phyloP scores from a whole-genome alignment of 2,329 filamentous ascomycete species.

The Setomelanomma holmii region DNA sequence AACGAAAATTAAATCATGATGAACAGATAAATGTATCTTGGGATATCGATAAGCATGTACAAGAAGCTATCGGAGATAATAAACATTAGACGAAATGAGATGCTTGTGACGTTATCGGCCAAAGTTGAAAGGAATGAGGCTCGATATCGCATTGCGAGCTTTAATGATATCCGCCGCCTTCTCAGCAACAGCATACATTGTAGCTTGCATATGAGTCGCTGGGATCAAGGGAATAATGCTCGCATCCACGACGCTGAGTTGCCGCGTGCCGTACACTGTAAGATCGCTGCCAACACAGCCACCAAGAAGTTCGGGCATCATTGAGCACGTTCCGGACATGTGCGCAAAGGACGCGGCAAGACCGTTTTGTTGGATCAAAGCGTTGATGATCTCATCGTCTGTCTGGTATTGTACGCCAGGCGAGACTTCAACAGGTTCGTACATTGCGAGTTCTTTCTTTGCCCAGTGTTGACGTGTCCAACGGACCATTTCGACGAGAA shows the following conservation, averaged over 20 bases:
- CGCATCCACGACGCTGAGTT: slow-evolving; percentile 40
- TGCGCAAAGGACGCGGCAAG: slow-evolving; percentile 34
- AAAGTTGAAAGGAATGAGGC: background rate
- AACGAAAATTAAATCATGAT: background rate
- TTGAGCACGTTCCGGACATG: slow-evolving; percentile 33
- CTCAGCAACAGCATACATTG: slow-evolving; percentile 42
- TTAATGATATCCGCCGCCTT: slow-evolving; percentile 45
- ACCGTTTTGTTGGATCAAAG: slow-evolving; percentile 14
- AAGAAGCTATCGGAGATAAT: too few relatives aligned
- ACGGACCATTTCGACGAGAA: slow-evolving; percentile 44
- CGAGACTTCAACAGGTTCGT: slow-evolving; percentile 40
- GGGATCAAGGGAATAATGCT: slow-evolving; percentile 41
- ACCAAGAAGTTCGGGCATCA: slow-evolving; percentile 38
- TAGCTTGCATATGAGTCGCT: slow-evolving; percentile 35
- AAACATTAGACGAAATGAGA: too few relatives aligned
- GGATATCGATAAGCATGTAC: too few relatives aligned
- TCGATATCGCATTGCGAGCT: slow-evolving; percentile 8
- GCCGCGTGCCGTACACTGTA: slow-evolving; percentile 31
- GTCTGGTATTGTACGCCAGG: slow-evolving; percentile 31
- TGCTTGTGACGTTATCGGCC: background rate
- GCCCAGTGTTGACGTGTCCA: slow-evolving; percentile 46
- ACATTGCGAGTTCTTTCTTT: slow-evolving; percentile 35
- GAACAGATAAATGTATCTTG: background rate
- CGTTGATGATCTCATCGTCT: slow-evolving; percentile 35
- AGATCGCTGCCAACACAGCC: slow-evolving; percentile 35